phyloP scores from a whole-genome alignment of 2,329 filamentous ascomycete genomes.

The Xylaria sp. region DNA sequence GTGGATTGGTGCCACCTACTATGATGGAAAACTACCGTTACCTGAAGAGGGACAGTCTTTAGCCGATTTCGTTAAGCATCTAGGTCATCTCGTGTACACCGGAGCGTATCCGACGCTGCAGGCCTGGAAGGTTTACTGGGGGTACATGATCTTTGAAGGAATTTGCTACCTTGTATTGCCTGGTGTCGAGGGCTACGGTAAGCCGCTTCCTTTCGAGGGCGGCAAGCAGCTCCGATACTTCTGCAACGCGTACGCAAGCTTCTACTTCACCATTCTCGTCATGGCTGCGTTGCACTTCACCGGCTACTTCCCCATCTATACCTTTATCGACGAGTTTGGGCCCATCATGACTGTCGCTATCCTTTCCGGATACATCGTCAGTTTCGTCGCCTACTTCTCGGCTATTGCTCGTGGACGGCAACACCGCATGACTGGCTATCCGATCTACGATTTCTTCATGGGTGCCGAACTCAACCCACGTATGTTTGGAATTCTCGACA shows the following conservation, averaged over 20 bases:
- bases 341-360: conserved; percentile 94
- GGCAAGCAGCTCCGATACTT: conserved; percentile 93
- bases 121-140: conserved; percentile 96
- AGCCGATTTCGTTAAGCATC: conserved; percentile 75
- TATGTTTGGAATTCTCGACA: conserved; percentile 86
- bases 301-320: conserved; percentile 89
- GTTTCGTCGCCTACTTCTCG: conserved; percentile 86
- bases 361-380: conserved; percentile 85
- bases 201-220: conserved; percentile 82
- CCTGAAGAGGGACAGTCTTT: conserved; percentile 73
- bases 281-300: conserved; percentile 80
- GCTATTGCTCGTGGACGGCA: conserved; percentile 81
- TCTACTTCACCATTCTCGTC: conserved; percentile 84
- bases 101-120: conserved; percentile 83
- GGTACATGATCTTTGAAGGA: conserved; percentile 86
- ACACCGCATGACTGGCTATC: conserved; percentile 90
- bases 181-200: conserved; percentile 87
- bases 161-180: conserved; percentile 86
- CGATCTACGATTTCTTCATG: conserved; percentile 93
- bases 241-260: conserved; percentile 88
- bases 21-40: conserved; percentile 81
- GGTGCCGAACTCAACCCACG: conserved; percentile 89
- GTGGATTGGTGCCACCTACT: conserved; percentile 96
- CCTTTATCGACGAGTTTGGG: conserved; percentile 93
- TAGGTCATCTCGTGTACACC: conserved; percentile 79